Evolutionary conservation across 2,329 filamentous ascomycete genomes (phyloP).

Genomic region (Fonsecaea pedrosoi): DNA sequence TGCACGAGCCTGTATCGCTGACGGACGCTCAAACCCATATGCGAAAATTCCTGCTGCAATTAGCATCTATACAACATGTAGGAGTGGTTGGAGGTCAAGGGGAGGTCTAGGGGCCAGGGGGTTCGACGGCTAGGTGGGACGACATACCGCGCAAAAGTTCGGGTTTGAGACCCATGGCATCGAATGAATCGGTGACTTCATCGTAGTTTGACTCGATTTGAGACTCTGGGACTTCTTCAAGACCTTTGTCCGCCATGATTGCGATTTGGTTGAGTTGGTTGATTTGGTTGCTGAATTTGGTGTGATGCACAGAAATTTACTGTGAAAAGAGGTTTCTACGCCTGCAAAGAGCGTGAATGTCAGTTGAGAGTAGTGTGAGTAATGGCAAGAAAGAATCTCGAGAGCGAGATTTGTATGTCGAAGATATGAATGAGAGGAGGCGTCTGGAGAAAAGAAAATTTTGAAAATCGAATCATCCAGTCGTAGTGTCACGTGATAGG

Average conservation of each 20-base stretch:
- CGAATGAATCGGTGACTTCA: constrained; percentile 99
- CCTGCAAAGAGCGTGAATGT: background rate
- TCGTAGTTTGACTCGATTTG: constrained; percentile 99
- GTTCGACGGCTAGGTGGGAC: constrained; percentile 12
- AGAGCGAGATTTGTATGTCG: constrained; percentile 28
- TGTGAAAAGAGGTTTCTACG: background rate
- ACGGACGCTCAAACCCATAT: constrained; percentile 99
- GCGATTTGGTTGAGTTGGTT: constrained; percentile 52
- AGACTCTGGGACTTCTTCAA: constrained; percentile 97
- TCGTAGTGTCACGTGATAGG: too few species aligned
- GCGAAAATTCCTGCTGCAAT: constrained; percentile 79
- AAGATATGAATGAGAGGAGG: too few species aligned
- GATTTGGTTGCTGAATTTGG: background rate
- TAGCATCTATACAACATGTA: background rate
- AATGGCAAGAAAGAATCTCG: constrained; percentile 36
- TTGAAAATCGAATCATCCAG: too few species aligned
- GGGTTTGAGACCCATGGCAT: constrained; percentile 94
- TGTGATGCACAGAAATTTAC: constrained; percentile 31
- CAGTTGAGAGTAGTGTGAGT: constrained; percentile 15
- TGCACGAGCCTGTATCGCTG: too few species aligned
- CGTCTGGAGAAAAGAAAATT: too few species aligned
- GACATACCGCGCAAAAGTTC: constrained; percentile 91
- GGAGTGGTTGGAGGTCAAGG: too few species aligned
- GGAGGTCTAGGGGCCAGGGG: background rate
- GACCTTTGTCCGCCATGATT: constrained; percentile 99